These are phyloP conservation scores for Cordyceps fumosorosea DNA, from an alignment of 2,329 filamentous ascomycete genomes.

Conservation along the genomic window DNA sequence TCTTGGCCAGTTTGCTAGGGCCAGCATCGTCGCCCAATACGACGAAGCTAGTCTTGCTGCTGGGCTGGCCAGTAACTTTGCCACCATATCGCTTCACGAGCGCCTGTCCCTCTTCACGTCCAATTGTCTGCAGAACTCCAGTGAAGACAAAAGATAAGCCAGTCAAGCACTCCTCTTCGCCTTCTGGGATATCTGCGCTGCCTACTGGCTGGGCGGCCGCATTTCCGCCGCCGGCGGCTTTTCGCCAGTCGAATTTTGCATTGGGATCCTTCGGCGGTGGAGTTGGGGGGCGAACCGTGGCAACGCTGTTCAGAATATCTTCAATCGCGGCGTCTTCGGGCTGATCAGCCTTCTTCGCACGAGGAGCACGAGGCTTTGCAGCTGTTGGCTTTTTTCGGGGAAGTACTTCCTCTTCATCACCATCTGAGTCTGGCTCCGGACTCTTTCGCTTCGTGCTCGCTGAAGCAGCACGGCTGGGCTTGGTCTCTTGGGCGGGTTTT, in stretches of 20 bases:
- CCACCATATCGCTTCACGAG: conserved; percentile 92
- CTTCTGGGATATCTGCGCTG: conserved; percentile 67
- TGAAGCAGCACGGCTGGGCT: conserved; percentile 25
- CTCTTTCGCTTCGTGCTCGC: conserved; percentile 52
- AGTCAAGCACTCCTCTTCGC: conserved; percentile 81
- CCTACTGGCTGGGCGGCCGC: conserved; percentile 55
- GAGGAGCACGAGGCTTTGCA: conserved; percentile 52
- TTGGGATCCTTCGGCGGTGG: conserved; percentile 67
- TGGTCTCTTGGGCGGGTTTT: conserved; percentile 17
- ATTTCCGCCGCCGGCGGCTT: conserved; percentile 52
- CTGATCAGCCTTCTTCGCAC: conserved; percentile 57
- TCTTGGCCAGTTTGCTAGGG: conserved; percentile 86
- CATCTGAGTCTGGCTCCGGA: conserved; percentile 46
- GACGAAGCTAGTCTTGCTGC: conserved; percentile 89
- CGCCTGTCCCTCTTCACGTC: conserved; percentile 75
- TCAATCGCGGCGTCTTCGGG: conserved; percentile 66
- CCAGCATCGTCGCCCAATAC: conserved; percentile 88
- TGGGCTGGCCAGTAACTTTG: conserved; percentile 79
- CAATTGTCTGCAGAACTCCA: conserved; percentile 71
- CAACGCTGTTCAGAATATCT: conserved; percentile 81
- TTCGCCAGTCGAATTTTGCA: conserved; percentile 75
- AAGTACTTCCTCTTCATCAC: conserved; percentile 53
- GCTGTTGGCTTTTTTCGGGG: conserved; percentile 53
- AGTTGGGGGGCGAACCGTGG: conserved; percentile 73
- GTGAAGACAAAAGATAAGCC: conserved; percentile 95